phyloP scores from a whole-genome alignment of 441 rosid species.

The Omphalea diandra region DNA sequence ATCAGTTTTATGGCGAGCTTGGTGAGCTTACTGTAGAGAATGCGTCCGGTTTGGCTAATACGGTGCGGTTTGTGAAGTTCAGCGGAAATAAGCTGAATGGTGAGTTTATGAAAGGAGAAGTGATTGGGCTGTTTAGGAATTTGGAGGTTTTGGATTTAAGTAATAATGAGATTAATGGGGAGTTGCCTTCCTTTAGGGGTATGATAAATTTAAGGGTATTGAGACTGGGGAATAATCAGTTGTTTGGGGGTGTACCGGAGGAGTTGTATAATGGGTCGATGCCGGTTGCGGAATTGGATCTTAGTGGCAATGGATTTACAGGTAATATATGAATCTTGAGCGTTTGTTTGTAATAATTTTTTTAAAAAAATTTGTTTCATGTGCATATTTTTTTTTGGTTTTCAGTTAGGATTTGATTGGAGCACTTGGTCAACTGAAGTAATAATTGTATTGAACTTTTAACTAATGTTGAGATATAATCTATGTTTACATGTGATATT shows the following conservation, averaged over 20 bases:
- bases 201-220: constrained; percentile 50
- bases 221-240: constrained; percentile 57
- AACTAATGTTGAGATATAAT: neutral
- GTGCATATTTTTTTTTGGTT: neutral
- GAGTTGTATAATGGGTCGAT: constrained; percentile 61
- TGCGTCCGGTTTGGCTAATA: constrained; percentile 68
- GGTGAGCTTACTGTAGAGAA: constrained; percentile 39
- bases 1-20: constrained; percentile 59
- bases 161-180: constrained; percentile 50
- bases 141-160: constrained; percentile 71
- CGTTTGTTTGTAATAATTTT: neutral
- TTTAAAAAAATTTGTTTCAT: neutral
- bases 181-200: constrained; percentile 61
- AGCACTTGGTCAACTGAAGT: constrained; percentile 6
- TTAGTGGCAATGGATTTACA: constrained; percentile 81
- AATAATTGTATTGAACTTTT: neutral
- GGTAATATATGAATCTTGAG: constrained; percentile 41
- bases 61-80: constrained; percentile 58
- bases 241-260: constrained; percentile 59
- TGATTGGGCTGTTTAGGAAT: constrained; percentile 59
- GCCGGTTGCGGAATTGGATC: constrained; percentile 75
- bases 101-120: constrained; percentile 48
- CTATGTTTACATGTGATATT: neutral
- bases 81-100: constrained; percentile 63
- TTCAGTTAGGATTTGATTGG: constrained; percentile 13